Conservation (phyloP, 306 rosid genomes). For the Dryas octopetala region DNA sequence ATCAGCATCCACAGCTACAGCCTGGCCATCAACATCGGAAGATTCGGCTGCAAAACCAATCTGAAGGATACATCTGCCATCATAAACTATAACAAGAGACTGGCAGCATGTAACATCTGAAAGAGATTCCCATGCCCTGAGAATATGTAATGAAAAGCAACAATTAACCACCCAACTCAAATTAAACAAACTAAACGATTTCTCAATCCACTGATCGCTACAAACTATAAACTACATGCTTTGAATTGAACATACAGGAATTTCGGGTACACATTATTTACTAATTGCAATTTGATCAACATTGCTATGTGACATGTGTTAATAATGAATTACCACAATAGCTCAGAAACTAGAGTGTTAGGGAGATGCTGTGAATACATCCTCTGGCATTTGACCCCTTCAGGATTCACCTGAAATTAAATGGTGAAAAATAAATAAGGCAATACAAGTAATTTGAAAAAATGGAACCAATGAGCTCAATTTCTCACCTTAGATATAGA, state of each 20-base stretch:
- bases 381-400: constrained; percentile 65
- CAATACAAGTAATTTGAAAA: background rate
- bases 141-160: constrained; percentile 32
- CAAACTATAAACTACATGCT: background rate
- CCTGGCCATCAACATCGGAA: constrained; percentile 49
- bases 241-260: constrained; percentile 8
- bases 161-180: constrained; percentile 15
- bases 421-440: constrained; percentile 4
- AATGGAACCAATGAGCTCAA: background rate
- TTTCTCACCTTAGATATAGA: constrained; percentile 54
- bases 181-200: constrained; percentile 6
- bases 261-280: background rate
- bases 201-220: constrained; percentile 1
- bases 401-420: constrained; percentile 56
- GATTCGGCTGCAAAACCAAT: constrained; percentile 70
- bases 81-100: constrained; percentile 75
- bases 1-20: constrained; percentile 56
- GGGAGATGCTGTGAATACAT: constrained; percentile 47
- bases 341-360: constrained; percentile 52
- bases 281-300: background rate
- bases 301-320: background rate
- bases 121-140: constrained; percentile 83
- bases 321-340: constrained; percentile 53
- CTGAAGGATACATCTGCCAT: constrained; percentile 63
- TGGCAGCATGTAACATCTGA: constrained; percentile 70